Evolutionary conservation across 331 rosid species (phyloP), one percentile per base, ranked within the genome.

Genomic region (Dryas integrifolia): DNA sequence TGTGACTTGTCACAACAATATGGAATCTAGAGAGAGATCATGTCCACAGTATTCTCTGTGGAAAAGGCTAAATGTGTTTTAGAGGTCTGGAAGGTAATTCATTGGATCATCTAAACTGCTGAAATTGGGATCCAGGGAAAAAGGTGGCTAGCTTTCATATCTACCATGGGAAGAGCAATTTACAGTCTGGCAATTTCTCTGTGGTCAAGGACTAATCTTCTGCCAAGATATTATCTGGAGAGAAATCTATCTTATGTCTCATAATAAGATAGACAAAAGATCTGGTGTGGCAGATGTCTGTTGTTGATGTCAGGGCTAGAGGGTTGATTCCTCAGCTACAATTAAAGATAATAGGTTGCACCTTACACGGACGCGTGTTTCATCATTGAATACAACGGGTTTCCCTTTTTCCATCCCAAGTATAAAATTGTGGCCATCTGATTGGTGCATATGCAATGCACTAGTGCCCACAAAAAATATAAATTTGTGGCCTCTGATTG

Each of bases 101-200:
- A 15, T 53, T 53, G 11, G 58, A 7, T 9, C 4, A 21, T 21
- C 24, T 21, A 21, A 21, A 21, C 24, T 21, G 24, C 24, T 21
- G 24, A 21, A 21, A 21, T 21, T 21, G 24, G 24, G 24, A 59
- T 59, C 65, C 35, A 12, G 45, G 13, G 65, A 30, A 1, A 55
- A 7, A 8, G 13, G 71, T 48, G 71, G 58, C 24, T 21, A 21
- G 24, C 58, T 48, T 66, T 6, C 43, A 5, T 65, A 13, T 65
- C 56, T 46, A 46, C 70, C 70, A 66, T 21, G 43, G 57, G 57
- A 47, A 47, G 11, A 47, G 2, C 58, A 21, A 21, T 47, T 48
- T 66, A 66, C 71, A 48, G 71, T 26, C 57, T 47, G 71, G 26
- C 65, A 59, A 44, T 24, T 8, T 18, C 4, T 43, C 69, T 18